Evolutionary conservation across 2,329 filamentous ascomycete species (phyloP).

Genomic region (Volutella citrinella): DNA sequence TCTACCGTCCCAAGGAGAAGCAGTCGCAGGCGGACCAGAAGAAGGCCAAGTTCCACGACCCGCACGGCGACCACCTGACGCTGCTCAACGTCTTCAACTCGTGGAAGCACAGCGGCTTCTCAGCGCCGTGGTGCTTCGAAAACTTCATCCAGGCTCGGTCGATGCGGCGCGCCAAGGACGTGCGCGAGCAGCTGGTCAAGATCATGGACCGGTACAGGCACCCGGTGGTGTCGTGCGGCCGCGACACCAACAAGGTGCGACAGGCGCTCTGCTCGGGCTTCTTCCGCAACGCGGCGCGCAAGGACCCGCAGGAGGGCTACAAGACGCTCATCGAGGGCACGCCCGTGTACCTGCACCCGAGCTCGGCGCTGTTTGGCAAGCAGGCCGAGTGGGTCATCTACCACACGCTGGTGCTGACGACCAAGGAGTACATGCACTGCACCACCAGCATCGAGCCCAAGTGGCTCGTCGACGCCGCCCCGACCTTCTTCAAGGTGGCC

Average conservation of each 20-base stretch:
- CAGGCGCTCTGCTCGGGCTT: constrained; percentile 90
- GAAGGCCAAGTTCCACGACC: constrained; percentile 96
- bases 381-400: constrained; percentile 96
- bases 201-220: constrained; percentile 94
- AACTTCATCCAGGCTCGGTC: constrained; percentile 94
- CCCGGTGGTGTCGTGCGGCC: constrained; percentile 76
- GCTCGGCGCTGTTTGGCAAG: constrained; percentile 89
- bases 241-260: constrained; percentile 81
- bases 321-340: constrained; percentile 96
- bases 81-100: constrained; percentile 94
- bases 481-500: constrained; percentile 97
- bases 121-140: constrained; percentile 91
- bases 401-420: constrained; percentile 85
- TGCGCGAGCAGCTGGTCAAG: constrained; percentile 84
- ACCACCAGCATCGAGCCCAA: constrained; percentile 93
- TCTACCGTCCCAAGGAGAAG: constrained; percentile 97
- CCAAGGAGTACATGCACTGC: constrained; percentile 97
- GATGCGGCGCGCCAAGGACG: constrained; percentile 87
- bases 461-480: constrained; percentile 91
- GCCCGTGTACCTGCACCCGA: constrained; percentile 91
- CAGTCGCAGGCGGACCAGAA: constrained; percentile 95
- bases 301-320: constrained; percentile 95
- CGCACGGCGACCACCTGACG: constrained; percentile 89
- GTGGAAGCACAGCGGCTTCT: constrained; percentile 86
- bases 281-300: constrained; percentile 92